Percentiles rank a stretch among this genome's conserved stretches.
Conservation (phyloP, 1,284 basidiomycete species). For the Boletellus deceptivus region DNA sequence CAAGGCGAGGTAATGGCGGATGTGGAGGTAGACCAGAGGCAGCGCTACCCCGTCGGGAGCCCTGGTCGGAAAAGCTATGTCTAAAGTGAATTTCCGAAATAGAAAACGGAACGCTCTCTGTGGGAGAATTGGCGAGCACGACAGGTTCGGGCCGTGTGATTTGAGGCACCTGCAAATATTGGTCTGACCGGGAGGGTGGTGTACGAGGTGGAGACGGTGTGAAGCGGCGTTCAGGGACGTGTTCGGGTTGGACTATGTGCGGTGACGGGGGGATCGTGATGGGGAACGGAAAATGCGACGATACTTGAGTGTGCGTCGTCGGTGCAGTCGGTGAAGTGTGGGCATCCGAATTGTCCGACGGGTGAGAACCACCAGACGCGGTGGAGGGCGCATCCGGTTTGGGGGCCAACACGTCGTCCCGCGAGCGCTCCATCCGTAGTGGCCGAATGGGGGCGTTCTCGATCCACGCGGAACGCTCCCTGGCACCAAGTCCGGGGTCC, state of each 20-base stretch:
- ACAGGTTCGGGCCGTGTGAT: slow-evolving; percentile 16
- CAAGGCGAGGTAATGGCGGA: slow-evolving; percentile 46
- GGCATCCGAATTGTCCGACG: slow-evolving; percentile 28
- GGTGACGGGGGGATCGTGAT: slow-evolving; percentile 42
- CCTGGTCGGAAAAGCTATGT: slow-evolving; percentile 50
- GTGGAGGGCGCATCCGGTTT: slow-evolving; percentile 36
- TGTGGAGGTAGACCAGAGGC: slow-evolving; percentile 46
- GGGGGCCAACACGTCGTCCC: slow-evolving; percentile 10
- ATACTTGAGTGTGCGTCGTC: slow-evolving; percentile 28
- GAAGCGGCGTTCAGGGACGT: slow-evolving; percentile 13
- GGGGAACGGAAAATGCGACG: slow-evolving; percentile 42
- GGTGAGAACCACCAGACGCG: slow-evolving; percentile 28
- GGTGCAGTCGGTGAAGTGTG: slow-evolving; percentile 22
- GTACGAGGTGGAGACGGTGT: slow-evolving; percentile 12
- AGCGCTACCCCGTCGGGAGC: slow-evolving; percentile 38
- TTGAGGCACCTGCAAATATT: slow-evolving; percentile 15
- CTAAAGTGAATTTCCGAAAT: slow-evolving; percentile 66
- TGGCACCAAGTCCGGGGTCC: slow-evolving; percentile 25
- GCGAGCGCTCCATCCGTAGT: slow-evolving; percentile 18
- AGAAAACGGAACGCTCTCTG: slow-evolving; percentile 66
- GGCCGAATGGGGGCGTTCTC: slow-evolving; percentile 17
- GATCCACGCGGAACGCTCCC: slow-evolving; percentile 11
- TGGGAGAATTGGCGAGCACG: slow-evolving; percentile 47
- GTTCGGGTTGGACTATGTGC: slow-evolving; percentile 32
- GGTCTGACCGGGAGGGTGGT: slow-evolving; percentile 1